Conservation (phyloP, 257 asterid genomes). For the Rhazya stricta region DNA sequence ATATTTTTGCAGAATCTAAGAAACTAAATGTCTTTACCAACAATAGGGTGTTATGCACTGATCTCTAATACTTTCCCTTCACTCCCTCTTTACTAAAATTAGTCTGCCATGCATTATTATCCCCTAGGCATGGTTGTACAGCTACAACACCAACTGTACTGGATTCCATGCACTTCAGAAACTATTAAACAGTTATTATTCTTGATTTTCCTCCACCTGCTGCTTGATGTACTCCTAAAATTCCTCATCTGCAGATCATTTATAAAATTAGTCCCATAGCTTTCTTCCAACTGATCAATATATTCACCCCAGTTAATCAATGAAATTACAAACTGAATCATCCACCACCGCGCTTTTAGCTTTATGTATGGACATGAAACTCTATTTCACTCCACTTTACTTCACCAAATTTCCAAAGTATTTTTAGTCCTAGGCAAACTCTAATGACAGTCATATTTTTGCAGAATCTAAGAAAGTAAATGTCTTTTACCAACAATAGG, state of each 20-base stretch:
- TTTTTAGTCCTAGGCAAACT: background rate
- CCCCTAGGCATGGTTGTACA: background rate
- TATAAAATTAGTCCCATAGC: too few relatives aligned
- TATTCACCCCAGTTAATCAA: background rate
- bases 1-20: background rate
- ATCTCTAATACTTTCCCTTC: background rate
- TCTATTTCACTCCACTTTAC: background rate
- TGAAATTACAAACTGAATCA: too few relatives aligned
- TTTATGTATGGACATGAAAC: background rate
- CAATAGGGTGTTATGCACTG: background rate
- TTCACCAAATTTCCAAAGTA: too few relatives aligned
- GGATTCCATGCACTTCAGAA: background rate
- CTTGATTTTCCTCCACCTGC: background rate
- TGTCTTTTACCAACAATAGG: background rate
- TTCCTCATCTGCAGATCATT: background rate
- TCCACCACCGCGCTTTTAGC: background rate
- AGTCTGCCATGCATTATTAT: background rate
- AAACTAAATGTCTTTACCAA: background rate
- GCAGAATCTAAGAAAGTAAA: background rate
- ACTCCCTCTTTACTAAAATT: background rate
- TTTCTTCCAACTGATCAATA: too few relatives aligned
- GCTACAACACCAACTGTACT: background rate
- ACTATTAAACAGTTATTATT: background rate
- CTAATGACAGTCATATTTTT: background rate
- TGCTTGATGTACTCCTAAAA: too few relatives aligned